These are phyloP conservation scores for Lagenaria siceraria DNA, from an alignment of 306 rosid genomes.

Conservation along the genomic window DNA sequence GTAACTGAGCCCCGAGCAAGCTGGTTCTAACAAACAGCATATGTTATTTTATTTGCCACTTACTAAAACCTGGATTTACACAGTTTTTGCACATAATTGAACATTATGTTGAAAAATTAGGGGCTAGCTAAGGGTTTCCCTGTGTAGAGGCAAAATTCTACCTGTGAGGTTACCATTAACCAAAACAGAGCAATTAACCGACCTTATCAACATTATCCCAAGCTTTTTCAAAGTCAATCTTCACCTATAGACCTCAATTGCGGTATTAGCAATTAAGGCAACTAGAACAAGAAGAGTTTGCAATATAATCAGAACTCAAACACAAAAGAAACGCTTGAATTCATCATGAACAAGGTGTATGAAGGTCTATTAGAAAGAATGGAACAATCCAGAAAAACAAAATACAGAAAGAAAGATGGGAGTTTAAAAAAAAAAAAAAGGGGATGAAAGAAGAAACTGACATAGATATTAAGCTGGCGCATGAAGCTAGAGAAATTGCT, in stretches of 20 bases:
- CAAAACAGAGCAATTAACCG: background rate
- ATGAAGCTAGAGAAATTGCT: conserved; percentile 80
- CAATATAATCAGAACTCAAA: background rate
- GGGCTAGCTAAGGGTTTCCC: background rate
- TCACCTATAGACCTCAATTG: background rate
- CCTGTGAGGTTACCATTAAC: background rate
- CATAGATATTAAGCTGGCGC: conserved; percentile 85
- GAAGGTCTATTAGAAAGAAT: background rate
- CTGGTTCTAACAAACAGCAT: background rate
- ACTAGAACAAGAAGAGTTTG: background rate
- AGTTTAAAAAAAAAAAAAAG: background rate
- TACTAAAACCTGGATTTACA: background rate
- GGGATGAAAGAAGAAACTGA: background rate
- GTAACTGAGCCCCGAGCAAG: background rate
- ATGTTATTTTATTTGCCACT: background rate
- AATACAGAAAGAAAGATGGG: background rate
- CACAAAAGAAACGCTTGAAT: background rate
- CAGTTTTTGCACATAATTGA: background rate
- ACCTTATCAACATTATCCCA: background rate
- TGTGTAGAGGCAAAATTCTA: background rate
- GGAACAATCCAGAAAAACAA: background rate
- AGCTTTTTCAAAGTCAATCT: background rate
- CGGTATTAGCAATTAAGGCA: background rate
- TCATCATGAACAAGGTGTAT: background rate
- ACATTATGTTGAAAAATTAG: background rate